Evolutionary conservation across 768 basidiomycete genomes (phyloP).

Genomic region (Amanita rubescens): DNA sequence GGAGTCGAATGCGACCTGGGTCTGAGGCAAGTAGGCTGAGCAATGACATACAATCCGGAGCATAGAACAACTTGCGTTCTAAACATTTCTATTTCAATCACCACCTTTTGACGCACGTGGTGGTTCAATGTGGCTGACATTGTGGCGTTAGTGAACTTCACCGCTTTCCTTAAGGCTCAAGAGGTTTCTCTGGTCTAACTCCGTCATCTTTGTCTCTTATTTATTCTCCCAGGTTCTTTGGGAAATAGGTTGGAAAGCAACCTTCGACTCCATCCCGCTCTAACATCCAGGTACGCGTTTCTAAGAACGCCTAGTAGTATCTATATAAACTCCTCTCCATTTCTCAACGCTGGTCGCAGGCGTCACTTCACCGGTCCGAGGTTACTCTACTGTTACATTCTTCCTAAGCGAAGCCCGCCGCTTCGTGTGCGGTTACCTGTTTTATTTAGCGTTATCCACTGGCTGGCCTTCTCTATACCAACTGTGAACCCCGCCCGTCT

Average conservation of each 20-base stretch:
- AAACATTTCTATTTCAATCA: not conserved
- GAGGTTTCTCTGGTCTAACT: not conserved
- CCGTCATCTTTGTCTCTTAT: not conserved
- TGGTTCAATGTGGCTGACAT: not conserved
- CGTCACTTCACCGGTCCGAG: not conserved
- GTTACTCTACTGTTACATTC: not conserved
- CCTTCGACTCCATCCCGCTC: not conserved
- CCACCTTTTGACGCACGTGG: not conserved
- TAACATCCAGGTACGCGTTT: not conserved
- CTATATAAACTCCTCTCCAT: slow-evolving; percentile 4
- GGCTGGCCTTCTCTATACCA: not conserved
- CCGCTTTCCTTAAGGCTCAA: not conserved
- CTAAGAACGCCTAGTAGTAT: not conserved
- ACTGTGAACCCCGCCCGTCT: not conserved
- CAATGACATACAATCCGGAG: not conserved
- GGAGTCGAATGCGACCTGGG: not conserved
- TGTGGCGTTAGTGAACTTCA: not conserved
- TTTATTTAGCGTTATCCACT: not conserved
- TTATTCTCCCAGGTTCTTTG: no score
- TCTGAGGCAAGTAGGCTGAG: not conserved
- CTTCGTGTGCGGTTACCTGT: not conserved
- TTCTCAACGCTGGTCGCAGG: not conserved
- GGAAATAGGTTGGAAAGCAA: not conserved
- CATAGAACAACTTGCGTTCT: not conserved
- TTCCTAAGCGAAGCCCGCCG: not conserved